Evolutionary conservation across 2,329 filamentous ascomycete species (phyloP).

Genomic region (Pseudopithomyces maydicus): DNA sequence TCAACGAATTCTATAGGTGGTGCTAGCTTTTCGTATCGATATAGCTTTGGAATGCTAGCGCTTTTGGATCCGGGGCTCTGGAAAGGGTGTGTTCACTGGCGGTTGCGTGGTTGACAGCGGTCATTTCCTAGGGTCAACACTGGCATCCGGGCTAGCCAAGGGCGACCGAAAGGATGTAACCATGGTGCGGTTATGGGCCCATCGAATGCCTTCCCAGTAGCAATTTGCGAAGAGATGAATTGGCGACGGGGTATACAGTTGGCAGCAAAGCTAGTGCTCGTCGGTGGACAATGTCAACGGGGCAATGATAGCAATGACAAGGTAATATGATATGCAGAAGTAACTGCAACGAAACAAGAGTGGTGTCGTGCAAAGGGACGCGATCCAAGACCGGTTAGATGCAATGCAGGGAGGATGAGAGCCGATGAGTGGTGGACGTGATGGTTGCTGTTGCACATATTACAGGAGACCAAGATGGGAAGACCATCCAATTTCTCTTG

Average conservation of each 20-base stretch:
- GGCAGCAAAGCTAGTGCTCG: no score
- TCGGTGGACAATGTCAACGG: no score
- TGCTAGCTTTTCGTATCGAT: no score
- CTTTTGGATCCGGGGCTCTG: no score
- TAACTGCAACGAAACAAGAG: not conserved
- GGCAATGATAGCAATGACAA: no score
- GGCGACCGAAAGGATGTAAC: constrained; percentile 2
- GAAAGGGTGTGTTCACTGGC: not conserved
- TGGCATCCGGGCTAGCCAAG: no score
- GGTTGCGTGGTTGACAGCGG: not conserved
- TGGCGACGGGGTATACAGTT: not conserved
- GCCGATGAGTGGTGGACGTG: not conserved
- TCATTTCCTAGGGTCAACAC: not conserved
- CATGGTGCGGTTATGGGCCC: no score
- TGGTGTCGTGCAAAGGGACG: not conserved
- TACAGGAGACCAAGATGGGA: not conserved
- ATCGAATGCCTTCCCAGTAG: no score
- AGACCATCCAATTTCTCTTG: not conserved
- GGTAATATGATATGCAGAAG: not conserved
- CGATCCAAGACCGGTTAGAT: not conserved
- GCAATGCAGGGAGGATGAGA: not conserved
- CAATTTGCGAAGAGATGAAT: no score
- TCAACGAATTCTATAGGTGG: no score
- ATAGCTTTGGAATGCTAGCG: no score
- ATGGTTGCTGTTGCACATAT: constrained; percentile 1